A percentile compares a stretch with the other conserved stretches of the same genome.
Evolutionary conservation across 2,329 filamentous ascomycete species (phyloP).

Genomic region (Fusarium cyanostomum): DNA sequence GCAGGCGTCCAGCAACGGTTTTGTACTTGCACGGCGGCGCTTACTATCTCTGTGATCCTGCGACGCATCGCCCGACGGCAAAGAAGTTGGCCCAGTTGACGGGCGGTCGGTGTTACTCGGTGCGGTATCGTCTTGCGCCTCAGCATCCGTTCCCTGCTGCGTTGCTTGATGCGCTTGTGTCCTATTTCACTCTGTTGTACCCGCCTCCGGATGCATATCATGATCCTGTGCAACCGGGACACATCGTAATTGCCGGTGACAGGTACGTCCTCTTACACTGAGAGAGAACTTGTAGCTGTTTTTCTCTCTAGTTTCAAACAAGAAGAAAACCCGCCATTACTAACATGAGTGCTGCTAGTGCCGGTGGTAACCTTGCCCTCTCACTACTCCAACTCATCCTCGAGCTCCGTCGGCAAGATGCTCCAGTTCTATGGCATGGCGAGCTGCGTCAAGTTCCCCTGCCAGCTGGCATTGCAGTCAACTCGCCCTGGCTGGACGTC

Average conservation of each 20-base stretch:
- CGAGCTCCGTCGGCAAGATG: constrained; percentile 61
- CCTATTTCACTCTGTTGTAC: constrained; percentile 78
- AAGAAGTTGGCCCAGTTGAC: constrained; percentile 72
- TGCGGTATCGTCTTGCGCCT: constrained; percentile 79
- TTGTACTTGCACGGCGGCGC: constrained; percentile 82
- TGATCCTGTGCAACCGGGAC: constrained; percentile 67
- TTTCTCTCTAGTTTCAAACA: neutral
- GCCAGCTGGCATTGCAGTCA: constrained; percentile 70
- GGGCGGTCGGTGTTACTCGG: constrained; percentile 73
- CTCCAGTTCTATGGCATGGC: constrained; percentile 69
- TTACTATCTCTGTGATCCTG: constrained; percentile 76
- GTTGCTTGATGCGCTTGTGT: constrained; percentile 75
- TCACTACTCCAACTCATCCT: constrained; percentile 75
- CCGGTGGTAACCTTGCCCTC: constrained; percentile 76
- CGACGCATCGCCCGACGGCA: constrained; percentile 67
- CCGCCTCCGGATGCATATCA: constrained; percentile 75
- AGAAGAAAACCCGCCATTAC: constrained; percentile 5
- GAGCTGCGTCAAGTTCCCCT: constrained; percentile 66
- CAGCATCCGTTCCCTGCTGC: constrained; percentile 79
- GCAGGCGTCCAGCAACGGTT: constrained; percentile 68
- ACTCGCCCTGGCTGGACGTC: constrained; percentile 78
- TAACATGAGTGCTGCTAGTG: constrained; percentile 54
- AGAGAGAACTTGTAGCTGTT: neutral
- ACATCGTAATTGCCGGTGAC: constrained; percentile 79
- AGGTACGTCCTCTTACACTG: constrained; percentile 52